Conservation (phyloP, 495 filamentous ascomycete genomes). For the Sabuloglossum arenarium region DNA sequence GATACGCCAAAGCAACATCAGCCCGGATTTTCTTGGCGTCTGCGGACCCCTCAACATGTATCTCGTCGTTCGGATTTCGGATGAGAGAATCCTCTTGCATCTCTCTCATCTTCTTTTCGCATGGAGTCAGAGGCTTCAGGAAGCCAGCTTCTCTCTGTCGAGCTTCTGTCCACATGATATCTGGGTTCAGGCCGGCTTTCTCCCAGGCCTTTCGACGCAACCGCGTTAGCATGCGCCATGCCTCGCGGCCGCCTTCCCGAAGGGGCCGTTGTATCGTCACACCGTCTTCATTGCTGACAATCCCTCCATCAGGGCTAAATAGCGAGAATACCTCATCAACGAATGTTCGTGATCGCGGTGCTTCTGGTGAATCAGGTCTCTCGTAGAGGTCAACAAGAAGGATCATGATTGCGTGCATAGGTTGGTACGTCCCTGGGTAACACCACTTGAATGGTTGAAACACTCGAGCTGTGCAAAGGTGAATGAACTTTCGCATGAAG, state of each 20-base stretch:
- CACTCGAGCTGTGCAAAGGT: conserved; percentile 27
- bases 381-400: conserved; percentile 36
- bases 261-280: conserved; percentile 25
- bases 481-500: conserved; percentile 33
- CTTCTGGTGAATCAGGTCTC: conserved; percentile 26
- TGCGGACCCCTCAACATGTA: background rate
- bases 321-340: conserved; percentile 31
- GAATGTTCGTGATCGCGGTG: conserved; percentile 25
- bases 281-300: conserved; percentile 27
- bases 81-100: background rate
- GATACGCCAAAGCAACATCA: background rate
- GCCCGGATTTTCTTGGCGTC: background rate
- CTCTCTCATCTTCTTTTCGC: background rate
- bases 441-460: conserved; percentile 39
- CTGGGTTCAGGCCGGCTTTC: background rate
- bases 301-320: conserved; percentile 28
- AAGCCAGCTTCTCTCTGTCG: background rate
- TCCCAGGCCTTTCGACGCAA: conserved; percentile 23
- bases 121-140: background rate
- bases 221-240: conserved; percentile 32
- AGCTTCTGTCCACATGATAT: background rate
- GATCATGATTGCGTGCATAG: conserved; percentile 35
- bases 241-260: conserved; percentile 30
- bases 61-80: background rate
- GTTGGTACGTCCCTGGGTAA: conserved; percentile 35